These are phyloP conservation scores for Aspergillus calidoustus DNA, from an alignment of 2,329 filamentous ascomycete species.

Conservation along the genomic window DNA sequence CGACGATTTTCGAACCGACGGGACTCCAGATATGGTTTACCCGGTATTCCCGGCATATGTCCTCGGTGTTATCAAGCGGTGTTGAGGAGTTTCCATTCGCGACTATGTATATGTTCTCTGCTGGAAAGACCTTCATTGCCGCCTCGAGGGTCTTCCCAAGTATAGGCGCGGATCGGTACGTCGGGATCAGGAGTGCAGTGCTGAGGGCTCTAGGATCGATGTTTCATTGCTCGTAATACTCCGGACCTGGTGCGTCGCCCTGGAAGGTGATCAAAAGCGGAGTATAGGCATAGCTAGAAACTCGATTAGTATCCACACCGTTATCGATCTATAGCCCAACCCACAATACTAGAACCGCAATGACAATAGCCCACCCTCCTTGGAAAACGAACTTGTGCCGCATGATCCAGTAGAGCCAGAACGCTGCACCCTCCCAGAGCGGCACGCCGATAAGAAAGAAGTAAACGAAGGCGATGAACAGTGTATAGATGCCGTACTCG, in stretches of 20 bases:
- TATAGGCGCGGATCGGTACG: neutral
- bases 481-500: constrained; percentile 30
- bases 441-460: constrained; percentile 53
- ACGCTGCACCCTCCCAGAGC: constrained; percentile 52
- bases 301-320: too few relatives aligned
- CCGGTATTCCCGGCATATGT: constrained; percentile 49
- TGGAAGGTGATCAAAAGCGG: constrained; percentile 41
- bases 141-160: constrained; percentile 37
- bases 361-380: constrained; percentile 49
- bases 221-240: constrained; percentile 21
- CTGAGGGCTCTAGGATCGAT: constrained; percentile 29
- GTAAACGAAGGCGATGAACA: constrained; percentile 48
- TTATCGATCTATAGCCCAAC: constrained; percentile 8
- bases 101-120: constrained; percentile 52
- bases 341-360: constrained; percentile 43
- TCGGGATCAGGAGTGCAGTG: constrained; percentile 28
- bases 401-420: constrained; percentile 50
- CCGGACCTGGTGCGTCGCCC: constrained; percentile 32
- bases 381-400: constrained; percentile 45
- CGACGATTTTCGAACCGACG: constrained; percentile 55
- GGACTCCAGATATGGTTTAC: constrained; percentile 57
- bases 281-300: constrained; percentile 30
- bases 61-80: constrained; percentile 54
- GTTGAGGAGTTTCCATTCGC: constrained; percentile 55
- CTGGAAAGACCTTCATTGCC: constrained; percentile 52